Evolutionary conservation across 331 rosid genomes (phyloP), one percentile per base, ranked within the genome.

Genomic region (Pyracantha coccinea): DNA sequence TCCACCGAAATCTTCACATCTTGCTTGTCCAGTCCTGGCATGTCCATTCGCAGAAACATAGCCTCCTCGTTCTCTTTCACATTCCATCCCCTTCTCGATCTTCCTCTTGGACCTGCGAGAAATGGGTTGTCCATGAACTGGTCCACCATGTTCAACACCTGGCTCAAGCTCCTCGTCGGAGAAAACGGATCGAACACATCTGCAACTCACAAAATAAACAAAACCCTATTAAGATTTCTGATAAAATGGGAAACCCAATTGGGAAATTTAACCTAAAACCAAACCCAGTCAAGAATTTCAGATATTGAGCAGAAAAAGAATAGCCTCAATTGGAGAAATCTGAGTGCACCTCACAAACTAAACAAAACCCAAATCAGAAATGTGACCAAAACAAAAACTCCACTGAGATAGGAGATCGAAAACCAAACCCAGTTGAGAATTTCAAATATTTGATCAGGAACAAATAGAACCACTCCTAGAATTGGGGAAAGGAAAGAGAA

Each of bases 111-210:
- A 90, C 88, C 96, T 92, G 76, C 80, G 3, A 65, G 33, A 17
- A 65, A 69, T 4, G 84, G 95, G 53, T 86, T 86, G 2, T 86
- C 98, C 87, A 85, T 75, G 20, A 93, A 14, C 62, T 85, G 93
- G 25, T 91, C 61, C 87, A 92, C 90, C 77, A 94, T 17, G 89
- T 90, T 93, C 79, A 93, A 85, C 6, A 93, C 89, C 81, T 91
- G 92, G 50, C 90, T 81, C 70, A 93, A 24, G 19, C 92, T 91
- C 72, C 91, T 71, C 10, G 88, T 71, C 0, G 88, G 85, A 1
- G 86, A 85, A 54, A 92, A 89, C 1, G 97, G 92, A 73, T 91
- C 89, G 1, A 88, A 75, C 24, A 83, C 89, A 69, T 88, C 97
- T 91, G 75, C 69, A 63, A n/a, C 12, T 45, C 25, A 35, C 23